These are phyloP conservation scores for Odontarrhena argentea DNA, from an alignment of 345 rosid species.

Conservation along the genomic window DNA sequence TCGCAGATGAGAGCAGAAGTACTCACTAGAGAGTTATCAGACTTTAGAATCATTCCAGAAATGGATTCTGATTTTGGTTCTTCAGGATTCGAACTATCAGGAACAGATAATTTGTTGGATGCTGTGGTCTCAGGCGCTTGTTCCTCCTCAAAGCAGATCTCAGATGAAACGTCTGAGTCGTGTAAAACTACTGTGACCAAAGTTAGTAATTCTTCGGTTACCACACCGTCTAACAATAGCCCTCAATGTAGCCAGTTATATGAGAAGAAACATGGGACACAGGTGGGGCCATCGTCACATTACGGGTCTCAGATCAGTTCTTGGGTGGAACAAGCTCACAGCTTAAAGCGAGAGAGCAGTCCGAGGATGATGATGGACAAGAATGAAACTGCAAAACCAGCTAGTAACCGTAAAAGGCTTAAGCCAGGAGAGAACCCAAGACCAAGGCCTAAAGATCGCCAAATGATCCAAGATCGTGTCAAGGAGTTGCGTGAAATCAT, in stretches of 20 bases:
- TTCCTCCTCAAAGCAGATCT: slow-evolving; percentile 62
- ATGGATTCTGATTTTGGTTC: slow-evolving; percentile 47
- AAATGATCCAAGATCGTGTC: slow-evolving; percentile 98
- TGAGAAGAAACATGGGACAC: slow-evolving; percentile 46
- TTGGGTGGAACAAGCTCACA: slow-evolving; percentile 76
- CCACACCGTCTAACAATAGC: slow-evolving; percentile 47
- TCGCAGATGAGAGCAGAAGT: slow-evolving; percentile 44
- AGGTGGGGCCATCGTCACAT: slow-evolving; percentile 46
- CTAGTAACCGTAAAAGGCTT: slow-evolving; percentile 67
- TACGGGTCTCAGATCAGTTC: slow-evolving; percentile 85
- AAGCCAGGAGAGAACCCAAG: slow-evolving; percentile 94
- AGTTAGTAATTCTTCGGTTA: slow-evolving; percentile 59
- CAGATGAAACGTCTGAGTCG: slow-evolving; percentile 66
- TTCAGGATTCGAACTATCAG: slow-evolving; percentile 45
- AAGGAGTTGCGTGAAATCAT: slow-evolving; percentile 97
- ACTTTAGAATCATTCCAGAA: slow-evolving; percentile 43
- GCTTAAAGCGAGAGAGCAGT: slow-evolving; percentile 56
- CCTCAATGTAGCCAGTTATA: slow-evolving; percentile 48
- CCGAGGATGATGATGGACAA: slow-evolving; percentile 62
- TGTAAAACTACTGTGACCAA: slow-evolving; percentile 72
- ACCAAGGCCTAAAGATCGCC: slow-evolving; percentile 99
- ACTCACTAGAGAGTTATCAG: slow-evolving; percentile 43
- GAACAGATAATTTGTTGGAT: slow-evolving; percentile 79
- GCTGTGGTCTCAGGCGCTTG: slow-evolving; percentile 80
- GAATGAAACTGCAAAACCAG: slow-evolving; percentile 58